Percentiles rank a stretch among this genome's conserved stretches.
Evolutionary conservation across 1,284 basidiomycete genomes (phyloP).

Genomic region (Hymenochaete sp.): DNA sequence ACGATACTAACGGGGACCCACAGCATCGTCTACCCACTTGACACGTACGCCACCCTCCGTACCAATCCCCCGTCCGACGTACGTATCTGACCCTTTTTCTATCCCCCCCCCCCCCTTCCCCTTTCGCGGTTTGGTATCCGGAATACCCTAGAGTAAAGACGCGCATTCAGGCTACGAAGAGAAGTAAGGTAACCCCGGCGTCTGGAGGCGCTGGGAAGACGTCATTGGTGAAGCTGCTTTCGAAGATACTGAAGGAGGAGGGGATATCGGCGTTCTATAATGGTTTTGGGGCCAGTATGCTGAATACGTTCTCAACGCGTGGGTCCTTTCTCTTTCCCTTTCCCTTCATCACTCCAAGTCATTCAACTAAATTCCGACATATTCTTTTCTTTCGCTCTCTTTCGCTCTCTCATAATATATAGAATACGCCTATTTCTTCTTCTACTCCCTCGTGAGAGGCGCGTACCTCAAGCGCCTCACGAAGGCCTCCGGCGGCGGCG

Average conservation of each 20-base stretch:
- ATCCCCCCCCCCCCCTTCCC: not conserved
- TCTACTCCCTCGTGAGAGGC: constrained; percentile 86
- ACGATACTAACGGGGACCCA: not conserved
- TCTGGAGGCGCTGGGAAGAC: constrained; percentile 45
- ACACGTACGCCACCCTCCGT: constrained; percentile 64
- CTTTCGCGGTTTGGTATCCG: constrained; percentile 11
- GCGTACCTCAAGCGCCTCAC: constrained; percentile 69
- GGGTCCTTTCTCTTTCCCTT: constrained; percentile 29
- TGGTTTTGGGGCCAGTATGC: constrained; percentile 96
- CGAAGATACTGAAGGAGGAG: constrained; percentile 69
- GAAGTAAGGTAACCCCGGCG: too few species aligned
- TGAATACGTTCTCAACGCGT: constrained; percentile 97
- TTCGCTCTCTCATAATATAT: too few species aligned
- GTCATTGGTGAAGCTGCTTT: constrained; percentile 58
- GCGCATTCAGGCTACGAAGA: constrained; percentile 70
- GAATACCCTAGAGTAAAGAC: constrained; percentile 76
- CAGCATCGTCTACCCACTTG: constrained; percentile 91
- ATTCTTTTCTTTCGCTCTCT: too few species aligned
- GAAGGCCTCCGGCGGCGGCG: constrained; percentile 45
- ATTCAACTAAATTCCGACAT: too few species aligned
- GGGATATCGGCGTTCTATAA: constrained; percentile 81
- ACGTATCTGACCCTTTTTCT: too few species aligned
- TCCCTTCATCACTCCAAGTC: too few species aligned
- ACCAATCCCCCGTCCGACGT: too few species aligned
- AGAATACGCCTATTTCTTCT: constrained; percentile 99